phyloP scores from a whole-genome alignment of 257 asterid genomes.

The Solanum phureja region DNA sequence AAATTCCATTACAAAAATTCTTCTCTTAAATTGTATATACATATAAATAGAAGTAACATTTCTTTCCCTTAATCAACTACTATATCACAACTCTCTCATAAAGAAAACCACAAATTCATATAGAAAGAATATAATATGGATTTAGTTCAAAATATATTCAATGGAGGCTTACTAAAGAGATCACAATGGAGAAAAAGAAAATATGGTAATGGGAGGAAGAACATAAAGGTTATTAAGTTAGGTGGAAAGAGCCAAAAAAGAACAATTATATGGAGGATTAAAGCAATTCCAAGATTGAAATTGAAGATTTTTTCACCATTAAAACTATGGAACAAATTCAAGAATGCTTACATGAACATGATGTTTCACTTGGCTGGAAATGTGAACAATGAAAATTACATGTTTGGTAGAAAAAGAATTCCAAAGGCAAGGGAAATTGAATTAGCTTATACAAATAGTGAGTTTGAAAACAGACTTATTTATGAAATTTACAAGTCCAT shows the following conservation, averaged over 20 bases:
- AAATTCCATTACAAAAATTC: neutral
- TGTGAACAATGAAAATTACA: neutral
- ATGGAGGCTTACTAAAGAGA: slow-evolving; percentile 5
- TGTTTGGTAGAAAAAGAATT: slow-evolving; percentile 2
- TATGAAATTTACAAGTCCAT: slow-evolving; percentile 70
- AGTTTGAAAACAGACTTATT: slow-evolving; percentile 52
- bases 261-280: slow-evolving; percentile 12
- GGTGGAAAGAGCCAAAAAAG: slow-evolving; percentile 13
- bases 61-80: neutral
- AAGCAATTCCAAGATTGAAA: slow-evolving; percentile 9
- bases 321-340: slow-evolving; percentile 17
- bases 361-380: slow-evolving; percentile 21
- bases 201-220: slow-evolving; percentile 2
- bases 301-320: slow-evolving; percentile 17
- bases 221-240: slow-evolving; percentile 9
- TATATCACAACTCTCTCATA: neutral
- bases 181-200: slow-evolving; percentile 14
- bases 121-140: slow-evolving; percentile 1
- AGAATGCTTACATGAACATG: slow-evolving; percentile 23
- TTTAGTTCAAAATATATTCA: neutral
- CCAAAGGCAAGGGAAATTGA: slow-evolving; percentile 9
- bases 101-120: neutral
- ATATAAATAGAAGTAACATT: neutral
- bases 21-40: neutral
- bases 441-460: slow-evolving; percentile 13